Percentiles rank a stretch among this genome's conserved stretches.
Evolutionary conservation across 768 basidiomycete species (phyloP).

Genomic region (Suillus subluteus): DNA sequence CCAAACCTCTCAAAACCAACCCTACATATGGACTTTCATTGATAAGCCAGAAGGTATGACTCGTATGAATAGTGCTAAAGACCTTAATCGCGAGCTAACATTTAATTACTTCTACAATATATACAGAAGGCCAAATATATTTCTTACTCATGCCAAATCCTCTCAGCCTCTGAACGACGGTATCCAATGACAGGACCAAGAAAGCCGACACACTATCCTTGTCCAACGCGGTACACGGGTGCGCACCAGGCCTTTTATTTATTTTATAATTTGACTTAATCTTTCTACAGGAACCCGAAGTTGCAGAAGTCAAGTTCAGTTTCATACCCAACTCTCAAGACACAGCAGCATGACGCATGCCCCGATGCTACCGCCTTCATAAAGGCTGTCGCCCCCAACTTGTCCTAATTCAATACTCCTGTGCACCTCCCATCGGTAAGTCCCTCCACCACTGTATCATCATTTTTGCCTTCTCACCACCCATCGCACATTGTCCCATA

Average conservation of each 20-base stretch:
- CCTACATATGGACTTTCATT: constrained; percentile 75
- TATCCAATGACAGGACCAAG: constrained; percentile 74
- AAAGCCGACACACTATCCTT: constrained; percentile 53
- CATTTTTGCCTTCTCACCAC: constrained; percentile 8
- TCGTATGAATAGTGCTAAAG: constrained; percentile 42
- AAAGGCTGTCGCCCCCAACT: constrained; percentile 77
- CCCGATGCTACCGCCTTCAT: constrained; percentile 53
- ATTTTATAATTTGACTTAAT: constrained; percentile 6
- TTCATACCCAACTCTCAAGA: constrained; percentile 57
- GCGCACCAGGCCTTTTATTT: constrained; percentile 30
- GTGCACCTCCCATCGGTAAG: constrained; percentile 66
- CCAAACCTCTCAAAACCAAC: constrained; percentile 48
- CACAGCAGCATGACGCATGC: constrained; percentile 56
- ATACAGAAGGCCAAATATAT: constrained; percentile 63
- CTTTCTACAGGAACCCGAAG: constrained; percentile 47
- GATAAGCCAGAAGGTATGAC: constrained; percentile 85
- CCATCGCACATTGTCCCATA: not conserved
- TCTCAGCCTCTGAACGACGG: constrained; percentile 74
- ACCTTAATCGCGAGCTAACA: not conserved
- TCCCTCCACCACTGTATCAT: constrained; percentile 22
- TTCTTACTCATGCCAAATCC: constrained; percentile 67
- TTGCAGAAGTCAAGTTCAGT: constrained; percentile 72
- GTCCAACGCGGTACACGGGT: constrained; percentile 58
- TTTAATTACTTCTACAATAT: constrained; percentile 3
- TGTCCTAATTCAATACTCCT: constrained; percentile 74